Conservation (phyloP, 345 rosid species). For the Pelargonium nanum region DNA sequence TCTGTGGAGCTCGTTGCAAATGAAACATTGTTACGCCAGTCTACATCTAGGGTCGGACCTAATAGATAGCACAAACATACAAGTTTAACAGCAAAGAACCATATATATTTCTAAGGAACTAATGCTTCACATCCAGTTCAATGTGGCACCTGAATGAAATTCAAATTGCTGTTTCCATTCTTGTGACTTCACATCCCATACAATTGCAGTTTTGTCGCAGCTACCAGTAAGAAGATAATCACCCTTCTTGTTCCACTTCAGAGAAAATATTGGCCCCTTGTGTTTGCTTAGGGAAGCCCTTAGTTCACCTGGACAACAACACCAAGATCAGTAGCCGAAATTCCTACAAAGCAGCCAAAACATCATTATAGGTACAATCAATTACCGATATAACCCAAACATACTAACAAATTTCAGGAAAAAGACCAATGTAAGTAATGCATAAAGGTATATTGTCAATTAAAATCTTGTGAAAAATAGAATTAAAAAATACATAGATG, state of each 20-base stretch:
- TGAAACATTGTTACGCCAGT: conserved; percentile 93
- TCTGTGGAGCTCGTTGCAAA: conserved; percentile 97
- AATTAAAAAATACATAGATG: not conserved
- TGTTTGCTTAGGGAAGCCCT: conserved; percentile 81
- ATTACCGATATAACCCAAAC: not conserved
- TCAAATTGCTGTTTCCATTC: conserved; percentile 94
- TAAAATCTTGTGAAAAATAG: no score
- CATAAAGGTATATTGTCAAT: not conserved
- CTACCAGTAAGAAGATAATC: conserved; percentile 98
- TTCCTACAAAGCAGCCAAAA: not conserved
- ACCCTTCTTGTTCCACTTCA: conserved; percentile 99
- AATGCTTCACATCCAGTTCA: not conserved
- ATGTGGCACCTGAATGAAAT: conserved; percentile 59
- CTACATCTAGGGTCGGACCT: conserved; percentile 99
- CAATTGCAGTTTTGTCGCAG: conserved; percentile 91
- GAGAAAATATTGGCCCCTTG: conserved; percentile 91
- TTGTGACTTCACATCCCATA: conserved; percentile 95
- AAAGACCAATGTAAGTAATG: not conserved
- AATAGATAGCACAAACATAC: conserved; percentile 11
- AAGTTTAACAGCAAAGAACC: conserved; percentile 5
- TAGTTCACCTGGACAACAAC: conserved; percentile 52
- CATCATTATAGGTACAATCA: not conserved
- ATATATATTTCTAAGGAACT: not conserved
- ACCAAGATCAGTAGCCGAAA: not conserved
- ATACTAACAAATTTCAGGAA: not conserved